Evolutionary conservation across 495 filamentous ascomycete species (phyloP), one percentile per base, ranked within the genome.

Genomic region (Lasiosphaeria hispida): DNA sequence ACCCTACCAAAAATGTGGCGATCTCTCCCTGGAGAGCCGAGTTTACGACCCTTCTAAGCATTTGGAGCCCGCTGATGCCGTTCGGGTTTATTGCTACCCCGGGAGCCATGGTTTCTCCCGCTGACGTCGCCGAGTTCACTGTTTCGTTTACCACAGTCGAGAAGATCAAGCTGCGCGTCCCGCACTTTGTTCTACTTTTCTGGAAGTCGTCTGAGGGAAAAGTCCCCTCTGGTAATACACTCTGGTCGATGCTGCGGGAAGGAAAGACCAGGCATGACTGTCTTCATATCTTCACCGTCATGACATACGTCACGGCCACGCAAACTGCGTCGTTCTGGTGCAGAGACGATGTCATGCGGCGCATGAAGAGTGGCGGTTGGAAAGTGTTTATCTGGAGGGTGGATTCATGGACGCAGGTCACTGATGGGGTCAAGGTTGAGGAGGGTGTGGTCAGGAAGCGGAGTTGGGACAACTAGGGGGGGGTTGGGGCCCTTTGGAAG

Each of bases 161-260:
- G 11, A 37, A 44, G 2, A 35, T 36, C 0, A 34, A 59, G 1
- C 36, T 59, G 44, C 56, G 54, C 48, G 36, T 60, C 4, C 60
- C 61, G 23, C 64, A 65, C 7, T 68, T 73, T 18, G 60, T 64
- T 19, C 52, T 75, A 5, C 54, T 69, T 13, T 70, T 75, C 49
- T 72, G 65, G 61, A 57, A 69, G 4, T 39, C 54, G 13, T n/a
- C 10, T 30, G 7, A 5, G 23, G 33, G n/a, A 19, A 15, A 11
- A 35, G 35, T 34, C 1, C 57, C 34, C 4, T 14, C 34, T 7
- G 38, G 56, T 18, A 30, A 62, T 17, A 47, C 57, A 14, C 39
- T 57, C 10, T 13, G 39, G n/a, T 36, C 34, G 14, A 36, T 23
- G 13, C 36, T 19, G 38, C 13, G n/a, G 17, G 35, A 23, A 1